These are phyloP conservation scores for Leccinellum luteum DNA, from an alignment of 768 basidiomycete species.

Conservation along the genomic window DNA sequence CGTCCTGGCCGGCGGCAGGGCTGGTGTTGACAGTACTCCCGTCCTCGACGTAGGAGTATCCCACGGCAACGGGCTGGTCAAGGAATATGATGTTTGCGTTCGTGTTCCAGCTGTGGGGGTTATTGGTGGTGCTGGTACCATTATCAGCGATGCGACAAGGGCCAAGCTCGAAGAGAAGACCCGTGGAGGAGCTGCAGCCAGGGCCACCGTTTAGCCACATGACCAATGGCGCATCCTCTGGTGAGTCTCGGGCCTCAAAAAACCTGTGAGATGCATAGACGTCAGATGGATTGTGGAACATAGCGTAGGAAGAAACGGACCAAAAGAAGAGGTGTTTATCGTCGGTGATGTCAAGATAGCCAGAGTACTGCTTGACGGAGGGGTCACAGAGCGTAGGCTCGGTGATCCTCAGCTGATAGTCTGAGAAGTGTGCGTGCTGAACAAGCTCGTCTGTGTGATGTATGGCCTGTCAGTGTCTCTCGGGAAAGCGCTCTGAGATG, in stretches of 20 bases:
- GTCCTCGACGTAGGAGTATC: constrained; percentile 82
- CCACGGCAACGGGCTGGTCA: constrained; percentile 83
- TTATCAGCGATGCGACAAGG: constrained; percentile 74
- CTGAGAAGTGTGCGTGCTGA: constrained; percentile 48
- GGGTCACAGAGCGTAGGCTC: constrained; percentile 77
- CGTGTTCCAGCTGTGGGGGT: constrained; percentile 84
- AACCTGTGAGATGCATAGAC: constrained; percentile 51
- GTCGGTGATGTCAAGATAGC: constrained; percentile 78
- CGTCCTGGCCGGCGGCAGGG: constrained; percentile 86
- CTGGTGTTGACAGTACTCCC: constrained; percentile 73
- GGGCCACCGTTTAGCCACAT: constrained; percentile 90
- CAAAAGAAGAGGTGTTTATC: constrained; percentile 88
- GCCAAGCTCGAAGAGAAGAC: constrained; percentile 89
- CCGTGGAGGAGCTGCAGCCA: constrained; percentile 72
- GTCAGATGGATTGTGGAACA: not conserved
- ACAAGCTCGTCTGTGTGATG: constrained; percentile 55
- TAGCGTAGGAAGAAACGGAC: constrained; percentile 36
- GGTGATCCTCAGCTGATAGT: constrained; percentile 58
- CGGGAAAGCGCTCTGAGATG: not conserved
- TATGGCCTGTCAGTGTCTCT: not conserved
- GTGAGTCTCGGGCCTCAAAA: constrained; percentile 79
- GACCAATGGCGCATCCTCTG: constrained; percentile 75
- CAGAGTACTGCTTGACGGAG: constrained; percentile 70
- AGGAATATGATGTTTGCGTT: constrained; percentile 61
- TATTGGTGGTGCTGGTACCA: constrained; percentile 67